Evolutionary conservation across 148 eudicot species (phyloP).

Genomic region (Polygonum aviculare): DNA sequence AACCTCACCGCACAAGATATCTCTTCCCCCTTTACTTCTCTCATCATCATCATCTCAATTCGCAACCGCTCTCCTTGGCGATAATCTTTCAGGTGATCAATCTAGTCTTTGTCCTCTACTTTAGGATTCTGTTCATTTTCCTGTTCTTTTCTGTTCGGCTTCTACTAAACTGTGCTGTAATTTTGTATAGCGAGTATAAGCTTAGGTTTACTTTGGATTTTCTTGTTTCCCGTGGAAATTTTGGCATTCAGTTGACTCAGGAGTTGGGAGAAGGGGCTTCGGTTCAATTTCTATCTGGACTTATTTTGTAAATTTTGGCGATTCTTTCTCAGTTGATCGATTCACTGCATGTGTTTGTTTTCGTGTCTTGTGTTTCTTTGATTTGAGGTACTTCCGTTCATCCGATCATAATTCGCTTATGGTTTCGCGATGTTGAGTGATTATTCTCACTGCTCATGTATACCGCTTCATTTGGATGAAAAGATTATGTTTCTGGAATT

Average conservation of each 20-base stretch:
- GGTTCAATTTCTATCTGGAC: not conserved
- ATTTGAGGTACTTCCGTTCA: not conserved
- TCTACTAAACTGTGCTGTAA: not conserved
- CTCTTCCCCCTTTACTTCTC: not conserved
- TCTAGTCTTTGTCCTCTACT: not conserved
- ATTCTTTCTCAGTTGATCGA: not conserved
- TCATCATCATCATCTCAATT: not conserved
- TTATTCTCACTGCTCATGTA: not conserved
- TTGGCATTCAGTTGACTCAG: not conserved
- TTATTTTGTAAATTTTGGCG: not conserved
- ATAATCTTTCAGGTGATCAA: not conserved
- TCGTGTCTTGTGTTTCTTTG: not conserved
- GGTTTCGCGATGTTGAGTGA: not conserved
- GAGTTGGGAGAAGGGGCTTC: not conserved
- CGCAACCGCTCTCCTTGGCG: not conserved
- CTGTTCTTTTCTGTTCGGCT: not conserved
- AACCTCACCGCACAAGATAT: conserved; percentile 2
- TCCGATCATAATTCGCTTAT: not conserved
- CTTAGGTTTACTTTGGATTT: not conserved
- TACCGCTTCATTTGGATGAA: not conserved
- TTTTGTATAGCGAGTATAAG: not conserved
- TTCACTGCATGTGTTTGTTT: not conserved
- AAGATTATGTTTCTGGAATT: not conserved
- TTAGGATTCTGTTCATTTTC: not conserved
- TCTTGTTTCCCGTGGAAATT: not conserved